These are phyloP conservation scores for Suhomyces canberraensis DNA, from an alignment of 805 yeast species.

Conservation along the genomic window DNA sequence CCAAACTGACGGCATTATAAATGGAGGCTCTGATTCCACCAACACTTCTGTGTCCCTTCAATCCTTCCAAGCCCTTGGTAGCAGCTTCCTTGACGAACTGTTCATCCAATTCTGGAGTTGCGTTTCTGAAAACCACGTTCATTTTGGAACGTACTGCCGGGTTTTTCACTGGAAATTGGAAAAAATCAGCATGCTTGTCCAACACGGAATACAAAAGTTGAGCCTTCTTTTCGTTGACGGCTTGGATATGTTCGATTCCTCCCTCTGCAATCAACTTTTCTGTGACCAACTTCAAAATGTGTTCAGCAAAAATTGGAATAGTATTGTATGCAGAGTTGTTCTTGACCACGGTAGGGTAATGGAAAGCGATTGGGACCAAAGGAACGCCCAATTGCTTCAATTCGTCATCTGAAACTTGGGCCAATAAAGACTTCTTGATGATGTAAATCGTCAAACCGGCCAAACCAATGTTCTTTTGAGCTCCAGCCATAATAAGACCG, in stretches of 20 bases:
- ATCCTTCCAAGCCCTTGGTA: conserved; percentile 59
- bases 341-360: conserved; percentile 78
- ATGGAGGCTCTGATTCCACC: conserved; percentile 95
- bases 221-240: conserved; percentile 61
- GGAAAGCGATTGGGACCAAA: conserved; percentile 82
- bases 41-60: conserved; percentile 94
- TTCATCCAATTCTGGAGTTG: conserved; percentile 60
- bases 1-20: conserved; percentile 77
- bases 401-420: conserved; percentile 61
- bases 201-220: conserved; percentile 58
- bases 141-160: conserved; percentile 67
- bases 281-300: conserved; percentile 77
- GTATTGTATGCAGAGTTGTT: conserved; percentile 96
- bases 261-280: conserved; percentile 61
- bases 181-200: conserved; percentile 64
- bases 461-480: conserved; percentile 95
- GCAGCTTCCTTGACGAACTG: conserved; percentile 69
- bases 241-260: conserved; percentile 64
- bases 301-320: conserved; percentile 88
- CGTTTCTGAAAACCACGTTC: conserved; percentile 89
- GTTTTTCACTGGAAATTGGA: conserved; percentile 61
- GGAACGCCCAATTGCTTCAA: conserved; percentile 63
- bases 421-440: conserved; percentile 75
- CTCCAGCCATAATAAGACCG: conserved; percentile 95
- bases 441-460: conserved; percentile 94